These are phyloP conservation scores for Gossypium davidsonii DNA, from an alignment of 441 rosid species.

Conservation along the genomic window DNA sequence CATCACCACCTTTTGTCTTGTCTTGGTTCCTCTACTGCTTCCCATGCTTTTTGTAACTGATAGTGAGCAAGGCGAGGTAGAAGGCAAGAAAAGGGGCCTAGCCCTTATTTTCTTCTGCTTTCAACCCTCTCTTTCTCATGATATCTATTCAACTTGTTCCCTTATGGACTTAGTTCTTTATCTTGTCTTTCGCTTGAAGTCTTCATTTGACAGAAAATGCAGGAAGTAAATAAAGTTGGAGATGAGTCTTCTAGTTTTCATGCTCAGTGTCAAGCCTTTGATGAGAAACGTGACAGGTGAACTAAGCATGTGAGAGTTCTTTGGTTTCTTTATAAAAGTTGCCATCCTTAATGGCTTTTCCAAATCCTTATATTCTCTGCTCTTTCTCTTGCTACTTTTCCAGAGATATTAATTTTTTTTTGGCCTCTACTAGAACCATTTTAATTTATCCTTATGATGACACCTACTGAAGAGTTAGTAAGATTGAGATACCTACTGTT, in stretches of 20 bases:
- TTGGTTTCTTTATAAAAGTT: constrained; percentile 40
- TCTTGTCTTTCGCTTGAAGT: constrained; percentile 18
- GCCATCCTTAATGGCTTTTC: constrained; percentile 14
- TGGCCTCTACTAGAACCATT: not conserved
- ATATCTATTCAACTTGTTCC: not conserved
- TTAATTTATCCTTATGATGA: constrained; percentile 4
- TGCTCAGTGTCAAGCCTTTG: constrained; percentile 30
- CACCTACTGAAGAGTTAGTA: constrained; percentile 7
- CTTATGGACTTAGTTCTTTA: not conserved
- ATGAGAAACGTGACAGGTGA: constrained; percentile 84
- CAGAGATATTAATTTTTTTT: not conserved
- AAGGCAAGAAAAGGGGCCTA: constrained; percentile 6
- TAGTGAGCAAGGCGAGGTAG: not conserved
- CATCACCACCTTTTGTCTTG: constrained; percentile 22
- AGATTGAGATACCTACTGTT: not conserved
- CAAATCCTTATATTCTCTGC: constrained; percentile 4
- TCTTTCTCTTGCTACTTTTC: not conserved
- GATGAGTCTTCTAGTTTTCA: constrained; percentile 26
- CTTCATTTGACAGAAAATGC: constrained; percentile 32
- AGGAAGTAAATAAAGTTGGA: constrained; percentile 49
- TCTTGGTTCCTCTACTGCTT: constrained; percentile 7
- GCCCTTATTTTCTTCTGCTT: constrained; percentile 4
- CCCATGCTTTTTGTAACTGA: constrained; percentile 18
- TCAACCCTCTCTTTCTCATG: not conserved
- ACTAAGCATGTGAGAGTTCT: constrained; percentile 82